Conservation (phyloP, 208 protist species). For the Trypanosoma grayi region DNA sequence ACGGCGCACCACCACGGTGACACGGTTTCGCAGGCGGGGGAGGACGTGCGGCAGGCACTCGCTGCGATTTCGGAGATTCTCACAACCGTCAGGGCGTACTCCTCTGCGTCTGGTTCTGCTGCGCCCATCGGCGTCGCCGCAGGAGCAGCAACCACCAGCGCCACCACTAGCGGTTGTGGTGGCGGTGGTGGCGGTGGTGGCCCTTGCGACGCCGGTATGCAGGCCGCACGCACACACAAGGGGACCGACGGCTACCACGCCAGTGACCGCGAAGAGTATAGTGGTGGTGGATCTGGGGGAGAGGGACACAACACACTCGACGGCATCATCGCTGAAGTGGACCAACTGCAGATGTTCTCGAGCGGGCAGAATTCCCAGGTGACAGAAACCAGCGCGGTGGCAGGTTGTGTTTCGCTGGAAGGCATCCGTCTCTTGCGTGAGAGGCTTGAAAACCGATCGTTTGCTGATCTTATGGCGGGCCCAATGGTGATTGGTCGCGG, state of each 20-base stretch:
- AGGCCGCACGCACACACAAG: too few species aligned
- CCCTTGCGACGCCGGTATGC: too few species aligned
- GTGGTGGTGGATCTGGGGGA: too few species aligned
- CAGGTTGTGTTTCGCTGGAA: neutral
- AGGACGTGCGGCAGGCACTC: slow-evolving; percentile 19
- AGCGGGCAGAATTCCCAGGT: neutral
- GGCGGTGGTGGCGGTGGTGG: too few species aligned
- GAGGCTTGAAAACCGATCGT: slow-evolving; percentile 38
- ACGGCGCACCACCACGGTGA: slow-evolving; percentile 15
- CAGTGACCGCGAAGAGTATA: too few species aligned
- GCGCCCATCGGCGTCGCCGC: too few species aligned
- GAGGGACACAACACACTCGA: neutral
- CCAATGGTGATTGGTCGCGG: too few species aligned
- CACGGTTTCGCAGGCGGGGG: slow-evolving; percentile 9
- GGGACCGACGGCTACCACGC: too few species aligned
- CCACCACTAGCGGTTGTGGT: too few species aligned
- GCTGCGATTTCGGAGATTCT: slow-evolving; percentile 9
- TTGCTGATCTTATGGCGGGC: slow-evolving; percentile 29
- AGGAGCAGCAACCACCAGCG: too few species aligned
- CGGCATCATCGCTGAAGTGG: neutral
- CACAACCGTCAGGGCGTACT: slow-evolving; percentile 1
- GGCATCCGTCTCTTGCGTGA: slow-evolving; percentile 29
- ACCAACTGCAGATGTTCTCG: neutral
- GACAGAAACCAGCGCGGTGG: too few species aligned
- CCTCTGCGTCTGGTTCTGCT: too few species aligned